phyloP scores from a whole-genome alignment of 192 early-diverging fungal species.

The Tieghemiomyces parasiticus region DNA sequence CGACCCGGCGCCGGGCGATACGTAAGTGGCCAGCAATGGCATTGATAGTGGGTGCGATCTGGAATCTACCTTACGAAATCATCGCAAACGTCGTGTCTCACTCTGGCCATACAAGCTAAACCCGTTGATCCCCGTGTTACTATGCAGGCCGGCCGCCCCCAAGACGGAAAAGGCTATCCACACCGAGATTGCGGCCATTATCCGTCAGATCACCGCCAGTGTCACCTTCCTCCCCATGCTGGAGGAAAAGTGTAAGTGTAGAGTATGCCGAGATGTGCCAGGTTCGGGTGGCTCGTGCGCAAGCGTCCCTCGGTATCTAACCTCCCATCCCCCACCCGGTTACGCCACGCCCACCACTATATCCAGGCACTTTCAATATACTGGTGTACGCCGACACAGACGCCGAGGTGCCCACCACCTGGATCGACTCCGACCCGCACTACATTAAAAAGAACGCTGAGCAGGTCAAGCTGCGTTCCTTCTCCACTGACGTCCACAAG shows the following conservation, averaged over 20 bases:
- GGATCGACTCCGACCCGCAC: conserved; percentile 69
- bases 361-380: conserved; percentile 87
- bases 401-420: conserved; percentile 69
- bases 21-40: too few relatives aligned
- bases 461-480: conserved; percentile 67
- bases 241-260: conserved; percentile 60
- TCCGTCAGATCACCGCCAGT: conserved; percentile 81
- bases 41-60: too few relatives aligned
- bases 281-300: not conserved
- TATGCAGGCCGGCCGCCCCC: not conserved
- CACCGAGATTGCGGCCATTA: conserved; percentile 71
- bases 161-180: conserved; percentile 48
- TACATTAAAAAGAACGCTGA: conserved; percentile 69
- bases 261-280: too few relatives aligned
- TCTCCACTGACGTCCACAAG: conserved; percentile 70
- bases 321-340: too few relatives aligned
- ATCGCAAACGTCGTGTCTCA: too few relatives aligned
- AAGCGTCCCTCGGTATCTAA: not conserved
- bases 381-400: conserved; percentile 77
- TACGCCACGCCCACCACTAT: not conserved
- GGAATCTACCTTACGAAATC: too few relatives aligned
- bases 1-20: too few relatives aligned
- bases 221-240: conserved; percentile 84
- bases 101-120: too few relatives aligned
- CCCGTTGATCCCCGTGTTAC: not conserved